Percentiles rank a stretch among this genome's conserved stretches.
Conservation (phyloP, 306 rosid genomes). For the barrel medic (Medicago truncatula) region MtrunA17r5.0-ANR NC_053045.1:38059001-38059500, state of each 20-base stretch:
- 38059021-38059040: no score
- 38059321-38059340: not conserved
- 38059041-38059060: no score
- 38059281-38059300: not conserved
- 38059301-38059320: not conserved
- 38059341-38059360: not conserved
- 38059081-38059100: not conserved
- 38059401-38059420: not conserved
- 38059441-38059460: not conserved
- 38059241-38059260: not conserved
- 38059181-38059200: not conserved
- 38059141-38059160: not conserved
- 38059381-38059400: not conserved
- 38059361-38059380: not conserved
- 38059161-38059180: no score
- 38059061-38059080: not conserved
- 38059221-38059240: not conserved
- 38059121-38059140: not conserved
- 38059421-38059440: not conserved
- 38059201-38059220: not conserved
- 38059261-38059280: not conserved
- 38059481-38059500: not conserved
- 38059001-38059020: no score
- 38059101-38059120: not conserved
- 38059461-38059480: not conserved